Evolutionary conservation across 2,329 filamentous ascomycete species (phyloP).

Genomic region (Fusarium sp.): DNA sequence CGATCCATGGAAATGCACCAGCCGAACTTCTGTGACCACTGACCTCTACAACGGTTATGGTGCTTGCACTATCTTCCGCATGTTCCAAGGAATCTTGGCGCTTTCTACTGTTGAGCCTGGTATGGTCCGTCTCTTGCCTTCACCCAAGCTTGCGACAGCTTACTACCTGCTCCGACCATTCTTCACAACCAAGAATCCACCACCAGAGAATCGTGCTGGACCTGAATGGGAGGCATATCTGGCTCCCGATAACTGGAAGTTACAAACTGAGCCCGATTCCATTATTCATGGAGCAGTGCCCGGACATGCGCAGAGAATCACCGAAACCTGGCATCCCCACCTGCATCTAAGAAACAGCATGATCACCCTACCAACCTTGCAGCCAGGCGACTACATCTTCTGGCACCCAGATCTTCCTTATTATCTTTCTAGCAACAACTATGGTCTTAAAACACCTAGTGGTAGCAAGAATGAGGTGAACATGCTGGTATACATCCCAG

Average conservation of each 20-base stretch:
- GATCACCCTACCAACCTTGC: constrained; percentile 66
- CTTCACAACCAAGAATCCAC: constrained; percentile 60
- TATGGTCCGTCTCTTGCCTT: constrained; percentile 79
- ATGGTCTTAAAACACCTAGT: constrained; percentile 47
- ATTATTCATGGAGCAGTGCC: constrained; percentile 70
- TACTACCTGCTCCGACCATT: constrained; percentile 77
- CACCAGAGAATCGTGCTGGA: constrained; percentile 55
- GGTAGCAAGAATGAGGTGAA: constrained; percentile 52
- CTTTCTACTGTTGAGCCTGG: constrained; percentile 69
- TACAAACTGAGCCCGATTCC: constrained; percentile 64
- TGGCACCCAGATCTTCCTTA: constrained; percentile 70
- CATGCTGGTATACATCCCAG: constrained; percentile 67
- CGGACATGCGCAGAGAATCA: constrained; percentile 68
- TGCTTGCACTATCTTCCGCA: constrained; percentile 68
- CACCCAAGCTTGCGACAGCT: constrained; percentile 78
- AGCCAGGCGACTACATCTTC: constrained; percentile 68
- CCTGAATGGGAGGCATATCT: constrained; percentile 64
- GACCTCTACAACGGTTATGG: constrained; percentile 70
- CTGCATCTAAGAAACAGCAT: constrained; percentile 65
- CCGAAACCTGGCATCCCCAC: constrained; percentile 69
- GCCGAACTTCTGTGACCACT: constrained; percentile 64
- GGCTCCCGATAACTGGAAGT: constrained; percentile 58
- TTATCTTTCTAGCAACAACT: constrained; percentile 61
- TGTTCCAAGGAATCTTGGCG: constrained; percentile 69
- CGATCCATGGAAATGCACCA: constrained; percentile 67